Conservation (phyloP, 768 basidiomycete species). For the Pleurotus pulmonarius region DNA sequence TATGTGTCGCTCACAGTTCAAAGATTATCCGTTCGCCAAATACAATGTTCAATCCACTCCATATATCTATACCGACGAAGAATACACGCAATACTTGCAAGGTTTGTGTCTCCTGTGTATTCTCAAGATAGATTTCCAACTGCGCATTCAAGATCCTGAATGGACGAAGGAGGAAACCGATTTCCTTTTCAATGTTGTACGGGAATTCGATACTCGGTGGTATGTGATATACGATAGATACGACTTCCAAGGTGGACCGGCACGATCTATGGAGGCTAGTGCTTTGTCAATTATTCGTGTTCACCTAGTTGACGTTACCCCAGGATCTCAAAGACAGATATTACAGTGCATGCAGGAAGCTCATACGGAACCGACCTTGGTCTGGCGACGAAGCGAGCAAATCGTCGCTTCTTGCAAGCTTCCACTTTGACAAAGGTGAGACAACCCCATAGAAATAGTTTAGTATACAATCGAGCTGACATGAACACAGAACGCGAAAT, state of each 20-base stretch:
- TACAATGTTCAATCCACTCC: constrained; percentile 69
- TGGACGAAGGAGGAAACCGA: constrained; percentile 96
- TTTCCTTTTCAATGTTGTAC: constrained; percentile 79
- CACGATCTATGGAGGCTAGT: constrained; percentile 69
- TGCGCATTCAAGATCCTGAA: constrained; percentile 50
- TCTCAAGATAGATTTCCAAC: not conserved
- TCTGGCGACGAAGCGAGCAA: constrained; percentile 75
- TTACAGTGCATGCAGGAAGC: constrained; percentile 84
- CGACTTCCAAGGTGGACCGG: constrained; percentile 54
- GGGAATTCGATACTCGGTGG: constrained; percentile 86
- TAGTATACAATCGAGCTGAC: not conserved
- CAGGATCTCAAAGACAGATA: constrained; percentile 95
- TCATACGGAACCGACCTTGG: constrained; percentile 83
- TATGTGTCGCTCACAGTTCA: not conserved
- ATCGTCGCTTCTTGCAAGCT: constrained; percentile 61
- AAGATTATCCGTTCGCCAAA: constrained; percentile 79
- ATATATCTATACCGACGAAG: constrained; percentile 79
- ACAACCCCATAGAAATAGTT: not conserved
- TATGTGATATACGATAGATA: constrained; percentile 90
- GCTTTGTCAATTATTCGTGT: too few species aligned
- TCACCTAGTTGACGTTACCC: not conserved
- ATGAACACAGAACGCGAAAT: constrained; percentile 76
- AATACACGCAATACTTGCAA: constrained; percentile 78
- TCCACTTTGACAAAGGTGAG: constrained; percentile 86
- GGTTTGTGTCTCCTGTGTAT: constrained; percentile 36